Base-by-base conservation (phyloP, 495 filamentous ascomycete genomes). In the Venustampulla echinocandica region DNA sequence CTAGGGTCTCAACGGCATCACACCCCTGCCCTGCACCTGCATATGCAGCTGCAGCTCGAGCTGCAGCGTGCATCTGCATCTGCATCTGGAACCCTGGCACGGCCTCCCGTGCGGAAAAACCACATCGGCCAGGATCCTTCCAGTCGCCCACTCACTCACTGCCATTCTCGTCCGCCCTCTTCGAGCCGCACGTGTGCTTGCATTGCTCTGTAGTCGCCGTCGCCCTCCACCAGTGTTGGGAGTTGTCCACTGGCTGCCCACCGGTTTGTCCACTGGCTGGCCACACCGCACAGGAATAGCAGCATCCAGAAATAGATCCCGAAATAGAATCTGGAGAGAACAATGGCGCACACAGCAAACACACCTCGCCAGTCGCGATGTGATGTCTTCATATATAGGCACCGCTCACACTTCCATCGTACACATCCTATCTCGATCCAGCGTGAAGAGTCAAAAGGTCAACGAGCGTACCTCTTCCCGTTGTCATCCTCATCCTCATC, bases 171-270 rank as follows among this genome's bases (percentile, higher is more conserved):
- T 30, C 42, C 35, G 17, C 22, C 13, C 11, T 34, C 33, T 10
- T 44, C 46, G 47, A 53, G 46, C 54, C 49, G 50, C 54, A 57
- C 54, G 49, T 53, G 54, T 57, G 50, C 46, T 47, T 47, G 28
- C 17, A 19, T 23, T 17, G 28, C 33, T 28, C n/a, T n/a, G n/a
- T n/a, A n/a, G n/a, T n/a, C n/a, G n/a, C n/a, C 18, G 36, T 35
- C 27, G 41, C 46, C 32, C 44, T 41, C 45, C 49, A 40, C 40
- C 23, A 24, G 33, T 30, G 36, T 41, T 30, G n/a, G 36, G 39
- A 4, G 20, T 13, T n/a, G n/a, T n/a, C n/a, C n/a, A n/a, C n/a
- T n/a, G n/a, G n/a, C n/a, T n/a, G n/a, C n/a, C n/a, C 7, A 22
- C 4, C 13, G 38, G 35, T n/a, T 18, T 30, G 27, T n/a, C 7